Evolutionary conservation across 352 stramenopile species (phyloP).

Genomic region (Phytopythium kandeliae): DNA sequence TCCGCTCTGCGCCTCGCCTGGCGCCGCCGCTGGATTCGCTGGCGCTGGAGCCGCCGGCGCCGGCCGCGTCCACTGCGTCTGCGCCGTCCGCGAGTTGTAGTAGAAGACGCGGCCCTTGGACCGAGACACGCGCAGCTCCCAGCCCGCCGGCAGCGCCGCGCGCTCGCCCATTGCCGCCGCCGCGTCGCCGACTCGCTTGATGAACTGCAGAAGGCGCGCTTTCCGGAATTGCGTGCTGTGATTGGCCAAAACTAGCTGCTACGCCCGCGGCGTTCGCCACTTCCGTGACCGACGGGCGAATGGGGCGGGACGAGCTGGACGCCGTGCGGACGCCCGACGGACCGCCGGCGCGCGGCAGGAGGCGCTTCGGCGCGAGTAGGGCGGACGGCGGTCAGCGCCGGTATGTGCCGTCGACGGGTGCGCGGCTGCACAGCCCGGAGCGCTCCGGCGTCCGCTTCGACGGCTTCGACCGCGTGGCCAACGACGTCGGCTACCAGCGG

Average conservation of each 20-base stretch:
- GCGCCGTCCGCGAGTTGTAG: constrained; percentile 37
- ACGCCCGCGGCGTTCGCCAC: too few species aligned
- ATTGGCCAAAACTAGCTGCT: too few species aligned
- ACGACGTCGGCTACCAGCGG: neutral
- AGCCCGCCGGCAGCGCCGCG: constrained; percentile 34
- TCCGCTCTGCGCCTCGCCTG: neutral
- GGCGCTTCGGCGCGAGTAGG: constrained; percentile 1
- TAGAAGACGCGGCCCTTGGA: constrained; percentile 74
- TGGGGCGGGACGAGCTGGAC: neutral
- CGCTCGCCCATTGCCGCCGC: neutral
- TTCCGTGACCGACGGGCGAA: too few species aligned
- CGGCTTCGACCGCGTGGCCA: neutral
- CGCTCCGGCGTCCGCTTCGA: too few species aligned
- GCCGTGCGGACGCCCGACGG: neutral
- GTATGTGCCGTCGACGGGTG: neutral
- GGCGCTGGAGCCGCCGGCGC: neutral
- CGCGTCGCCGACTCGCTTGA: too few species aligned
- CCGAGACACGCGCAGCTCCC: constrained; percentile 60
- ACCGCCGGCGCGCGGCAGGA: neutral
- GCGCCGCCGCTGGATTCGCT: neutral
- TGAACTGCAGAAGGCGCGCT: too few species aligned
- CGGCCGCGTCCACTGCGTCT: constrained; percentile 43
- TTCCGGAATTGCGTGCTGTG: too few species aligned
- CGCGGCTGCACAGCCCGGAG: constrained; percentile 2
- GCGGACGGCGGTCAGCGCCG: neutral